Conservation (phyloP, 768 basidiomycete species). For the Cubamyces lactineus region DNA sequence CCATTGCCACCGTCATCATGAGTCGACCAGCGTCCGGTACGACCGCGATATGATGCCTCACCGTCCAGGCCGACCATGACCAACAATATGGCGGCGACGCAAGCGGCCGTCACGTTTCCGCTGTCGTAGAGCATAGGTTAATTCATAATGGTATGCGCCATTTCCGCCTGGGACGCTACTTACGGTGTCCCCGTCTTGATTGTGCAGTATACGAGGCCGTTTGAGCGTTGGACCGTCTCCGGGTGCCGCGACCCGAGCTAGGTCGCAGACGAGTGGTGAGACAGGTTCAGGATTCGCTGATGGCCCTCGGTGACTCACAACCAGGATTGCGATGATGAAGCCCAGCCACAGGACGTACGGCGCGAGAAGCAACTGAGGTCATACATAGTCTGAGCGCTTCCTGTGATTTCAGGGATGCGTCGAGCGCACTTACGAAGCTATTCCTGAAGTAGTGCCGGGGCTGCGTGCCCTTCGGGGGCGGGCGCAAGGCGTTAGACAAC, state of each 20-base stretch:
- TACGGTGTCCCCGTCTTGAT: slow-evolving; percentile 15
- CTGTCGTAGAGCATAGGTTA: not conserved
- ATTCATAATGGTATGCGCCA: not conserved
- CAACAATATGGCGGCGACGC: slow-evolving; percentile 16
- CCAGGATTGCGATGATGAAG: slow-evolving; percentile 15
- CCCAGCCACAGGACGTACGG: slow-evolving; percentile 22
- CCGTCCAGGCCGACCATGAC: slow-evolving; percentile 20
- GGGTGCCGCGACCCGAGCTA: slow-evolving; percentile 19
- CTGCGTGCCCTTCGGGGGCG: slow-evolving; percentile 1
- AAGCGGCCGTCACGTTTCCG: slow-evolving; percentile 11
- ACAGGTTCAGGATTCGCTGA: too few species aligned
- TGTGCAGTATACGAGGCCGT: slow-evolving; percentile 20
- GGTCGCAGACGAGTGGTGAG: not conserved
- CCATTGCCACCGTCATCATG: not conserved
- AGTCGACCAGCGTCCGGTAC: not conserved
- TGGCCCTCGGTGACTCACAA: not conserved
- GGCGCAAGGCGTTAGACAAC: slow-evolving; percentile 12
- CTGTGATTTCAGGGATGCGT: not conserved
- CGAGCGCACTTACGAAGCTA: slow-evolving; percentile 8
- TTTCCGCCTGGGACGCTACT: not conserved
- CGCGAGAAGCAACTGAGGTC: slow-evolving; percentile 10
- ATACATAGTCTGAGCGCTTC: not conserved
- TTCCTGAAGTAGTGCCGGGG: slow-evolving; percentile 2
- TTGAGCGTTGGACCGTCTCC: slow-evolving; percentile 6
- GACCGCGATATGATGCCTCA: not conserved